Evolutionary conservation across 2,329 filamentous ascomycete genomes (phyloP).

Genomic region (Ambrosiella beaveri): DNA sequence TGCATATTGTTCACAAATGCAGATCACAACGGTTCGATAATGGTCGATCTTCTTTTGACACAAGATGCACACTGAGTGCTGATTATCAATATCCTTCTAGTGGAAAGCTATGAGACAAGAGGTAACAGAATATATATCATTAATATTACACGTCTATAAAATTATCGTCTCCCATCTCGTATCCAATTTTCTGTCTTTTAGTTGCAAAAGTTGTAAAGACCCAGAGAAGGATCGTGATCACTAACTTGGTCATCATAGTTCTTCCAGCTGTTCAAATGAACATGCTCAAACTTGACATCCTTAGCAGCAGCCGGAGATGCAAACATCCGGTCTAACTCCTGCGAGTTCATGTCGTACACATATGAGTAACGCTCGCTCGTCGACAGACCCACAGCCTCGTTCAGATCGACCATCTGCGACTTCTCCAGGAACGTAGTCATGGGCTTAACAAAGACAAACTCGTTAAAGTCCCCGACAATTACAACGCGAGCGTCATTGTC

Average conservation of each 20-base stretch:
- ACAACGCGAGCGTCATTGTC: conserved; percentile 42
- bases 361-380: conserved; percentile 51
- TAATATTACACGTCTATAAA: background rate
- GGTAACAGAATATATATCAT: background rate
- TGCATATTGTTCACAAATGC: no score
- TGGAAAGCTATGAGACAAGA: no score
- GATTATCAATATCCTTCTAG: no score
- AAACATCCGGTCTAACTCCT: conserved; percentile 55
- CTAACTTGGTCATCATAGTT: conserved; percentile 36
- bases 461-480: conserved; percentile 53
- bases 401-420: conserved; percentile 43
- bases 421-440: conserved; percentile 34
- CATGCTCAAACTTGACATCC: conserved; percentile 39
- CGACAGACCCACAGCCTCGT: conserved; percentile 37
- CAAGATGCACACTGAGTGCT: no score
- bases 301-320: conserved; percentile 36
- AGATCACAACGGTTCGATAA: no score
- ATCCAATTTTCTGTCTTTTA: conserved; percentile 13
- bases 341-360: conserved; percentile 49
- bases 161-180: background rate
- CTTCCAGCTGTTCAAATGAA: conserved; percentile 57
- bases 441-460: conserved; percentile 47
- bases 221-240: conserved; percentile 55
- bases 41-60: no score
- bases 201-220: conserved; percentile 41